Base-by-base conservation (phyloP, 768 basidiomycete species). In the Candolleomyces efflorescens region DNA sequence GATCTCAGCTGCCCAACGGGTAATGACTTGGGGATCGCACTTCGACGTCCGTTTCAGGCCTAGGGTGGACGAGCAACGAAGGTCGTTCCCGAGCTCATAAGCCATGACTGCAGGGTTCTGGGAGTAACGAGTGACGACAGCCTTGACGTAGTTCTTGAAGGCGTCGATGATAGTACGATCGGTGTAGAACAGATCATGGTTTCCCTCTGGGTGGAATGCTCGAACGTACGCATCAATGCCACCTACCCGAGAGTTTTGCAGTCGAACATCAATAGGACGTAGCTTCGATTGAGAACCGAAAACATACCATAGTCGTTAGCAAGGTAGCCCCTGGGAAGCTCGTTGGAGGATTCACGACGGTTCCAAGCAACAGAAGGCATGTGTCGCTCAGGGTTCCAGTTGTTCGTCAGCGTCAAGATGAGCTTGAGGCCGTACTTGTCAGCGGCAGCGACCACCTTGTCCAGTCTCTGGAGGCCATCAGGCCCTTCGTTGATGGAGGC, bases 171-270 rank as follows among this genome's bases (percentile, higher is more conserved):
- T 68, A 18, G 59, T 54, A 11, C 62, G 17, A 55, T 72, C 62
- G 18, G 73, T 75, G 58, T 73, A 77, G 66, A 77, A 77, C 32
- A 63, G 60, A 55, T 76, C 75, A 53, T 76, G 75, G 2, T 65
- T 68, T 46, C 67, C 65, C 15, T 60, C 56, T 7, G 64, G 49
- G 15, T 61, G 46, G 48, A 71, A 71, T 38, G 68, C 67, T 3
- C 64, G 65, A 56, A 72, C 68, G 52, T 76, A 76, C 6, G 67
- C 61, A 58, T 76, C 75, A 66, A 76, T 74, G 4, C 75, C 75
- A 43, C 75, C 74, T 71, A 32, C 18, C 53, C 24, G 22, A 32
- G 39, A n/a, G n/a, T n/a, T n/a, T n/a, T n/a, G n/a, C n/a, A n/a
- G 55, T 56, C 6, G 51, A 47, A n/a, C 12, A 12, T n/a, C n/a